phyloP scores from a whole-genome alignment of 1,284 basidiomycete genomes.

The Gymnopus androsaceus region DNA sequence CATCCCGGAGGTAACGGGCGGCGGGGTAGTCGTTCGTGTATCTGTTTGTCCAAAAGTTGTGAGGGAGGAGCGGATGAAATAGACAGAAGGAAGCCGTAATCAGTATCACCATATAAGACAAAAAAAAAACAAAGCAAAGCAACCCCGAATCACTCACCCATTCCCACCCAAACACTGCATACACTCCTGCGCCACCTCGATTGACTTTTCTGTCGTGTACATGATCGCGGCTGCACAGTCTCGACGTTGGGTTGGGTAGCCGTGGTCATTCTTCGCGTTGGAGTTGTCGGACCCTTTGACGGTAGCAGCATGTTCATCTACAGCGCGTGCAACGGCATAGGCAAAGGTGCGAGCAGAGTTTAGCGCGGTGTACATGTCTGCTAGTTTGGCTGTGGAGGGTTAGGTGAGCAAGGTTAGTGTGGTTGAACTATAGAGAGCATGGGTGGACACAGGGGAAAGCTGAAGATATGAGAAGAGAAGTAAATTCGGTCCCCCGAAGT shows the following conservation, averaged over 20 bases:
- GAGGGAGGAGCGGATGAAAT: too few species aligned
- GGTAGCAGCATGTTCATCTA: conserved; percentile 50
- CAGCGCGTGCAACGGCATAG: conserved; percentile 89
- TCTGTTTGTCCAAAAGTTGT: not conserved
- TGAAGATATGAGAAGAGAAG: too few species aligned
- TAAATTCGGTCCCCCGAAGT: too few species aligned
- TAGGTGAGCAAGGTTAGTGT: conserved; percentile 5
- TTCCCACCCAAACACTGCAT: conserved; percentile 93
- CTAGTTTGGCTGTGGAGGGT: conserved; percentile 60
- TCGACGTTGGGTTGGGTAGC: conserved; percentile 38
- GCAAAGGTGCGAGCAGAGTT: conserved; percentile 89
- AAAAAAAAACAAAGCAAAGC: not conserved
- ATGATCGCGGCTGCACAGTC: conserved; percentile 93
- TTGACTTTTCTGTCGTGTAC: conserved; percentile 86
- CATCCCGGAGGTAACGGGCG: conserved; percentile 83
- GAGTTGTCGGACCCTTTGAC: not conserved
- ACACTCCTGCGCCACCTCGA: conserved; percentile 88
- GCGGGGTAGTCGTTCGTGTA: conserved; percentile 74
- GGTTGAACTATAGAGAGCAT: too few species aligned
- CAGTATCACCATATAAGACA: too few species aligned
- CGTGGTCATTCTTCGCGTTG: not conserved
- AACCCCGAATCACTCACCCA: conserved; percentile 68
- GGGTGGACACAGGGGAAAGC: too few species aligned
- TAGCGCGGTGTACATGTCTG: conserved; percentile 96
- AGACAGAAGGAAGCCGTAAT: too few species aligned